A percentile compares a stretch with the other conserved stretches of the same genome.
These are phyloP conservation scores for Lophium mytilinum DNA, from an alignment of 495 filamentous ascomycete species.

Conservation along the genomic window DNA sequence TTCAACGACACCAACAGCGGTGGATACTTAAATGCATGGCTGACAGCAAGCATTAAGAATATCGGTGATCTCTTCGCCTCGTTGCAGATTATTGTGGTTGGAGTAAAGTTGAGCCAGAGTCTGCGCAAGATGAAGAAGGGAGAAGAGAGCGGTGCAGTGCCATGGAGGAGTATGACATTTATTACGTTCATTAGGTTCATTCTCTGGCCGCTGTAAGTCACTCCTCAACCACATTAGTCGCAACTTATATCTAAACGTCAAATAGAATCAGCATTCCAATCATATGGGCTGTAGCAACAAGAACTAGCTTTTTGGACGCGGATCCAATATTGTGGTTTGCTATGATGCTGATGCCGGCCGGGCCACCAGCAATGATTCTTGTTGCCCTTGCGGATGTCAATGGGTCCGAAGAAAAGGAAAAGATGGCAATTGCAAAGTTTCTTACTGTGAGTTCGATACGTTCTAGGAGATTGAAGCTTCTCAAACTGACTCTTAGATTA, in stretches of 20 bases:
- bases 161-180: conserved; percentile 44
- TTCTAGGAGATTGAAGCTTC: no score
- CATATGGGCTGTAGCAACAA: conserved; percentile 54
- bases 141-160: conserved; percentile 40
- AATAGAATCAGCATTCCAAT: conserved; percentile 45
- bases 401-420: conserved; percentile 48
- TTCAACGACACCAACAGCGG: conserved; percentile 57
- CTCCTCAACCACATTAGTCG: not conserved
- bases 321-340: conserved; percentile 72
- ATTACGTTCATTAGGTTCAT: conserved; percentile 56
- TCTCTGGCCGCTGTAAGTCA: conserved; percentile 48
- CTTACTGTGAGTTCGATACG: conserved; percentile 45
- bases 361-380: conserved; percentile 54
- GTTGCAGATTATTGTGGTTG: conserved; percentile 65
- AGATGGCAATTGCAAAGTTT: conserved; percentile 63
- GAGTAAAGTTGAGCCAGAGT: conserved; percentile 53
- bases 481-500: no score
- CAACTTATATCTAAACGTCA: not conserved
- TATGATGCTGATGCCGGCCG: conserved; percentile 71
- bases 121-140: conserved; percentile 47
- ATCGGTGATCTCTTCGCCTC: conserved; percentile 64
- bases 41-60: conserved; percentile 57
- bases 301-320: conserved; percentile 45
- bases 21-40: conserved; percentile 62
- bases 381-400: conserved; percentile 48